These are phyloP conservation scores for Teratosphaeria zuluensis DNA, from an alignment of 2,329 filamentous ascomycete species.

Conservation along the genomic window DNA sequence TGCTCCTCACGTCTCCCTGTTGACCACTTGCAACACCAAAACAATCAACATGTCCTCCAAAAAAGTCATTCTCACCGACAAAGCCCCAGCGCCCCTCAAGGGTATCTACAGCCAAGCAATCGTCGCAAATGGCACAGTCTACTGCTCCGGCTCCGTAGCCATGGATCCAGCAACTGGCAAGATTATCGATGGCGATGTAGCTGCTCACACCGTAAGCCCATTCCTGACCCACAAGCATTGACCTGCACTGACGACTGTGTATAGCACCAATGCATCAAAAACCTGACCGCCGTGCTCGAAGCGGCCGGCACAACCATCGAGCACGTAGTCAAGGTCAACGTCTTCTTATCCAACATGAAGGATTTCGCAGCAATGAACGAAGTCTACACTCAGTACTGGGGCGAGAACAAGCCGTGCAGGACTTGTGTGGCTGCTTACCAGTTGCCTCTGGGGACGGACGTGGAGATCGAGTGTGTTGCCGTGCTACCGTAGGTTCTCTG, in stretches of 20 bases:
- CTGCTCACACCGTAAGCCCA: slow-evolving; percentile 8
- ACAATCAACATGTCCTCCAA: slow-evolving; percentile 6
- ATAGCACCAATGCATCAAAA: slow-evolving; percentile 47
- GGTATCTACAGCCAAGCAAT: slow-evolving; percentile 26
- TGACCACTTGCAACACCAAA: neutral
- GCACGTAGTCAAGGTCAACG: slow-evolving; percentile 49
- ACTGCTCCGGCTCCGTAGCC: slow-evolving; percentile 56
- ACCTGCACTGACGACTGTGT: neutral
- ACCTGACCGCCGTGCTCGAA: slow-evolving; percentile 50
- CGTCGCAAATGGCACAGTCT: slow-evolving; percentile 53
- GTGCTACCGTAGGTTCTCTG: slow-evolving; percentile 17
- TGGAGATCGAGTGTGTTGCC: slow-evolving; percentile 46
- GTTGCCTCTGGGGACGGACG: slow-evolving; percentile 41
- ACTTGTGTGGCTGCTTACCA: slow-evolving; percentile 43
- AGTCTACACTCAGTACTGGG: slow-evolving; percentile 35
- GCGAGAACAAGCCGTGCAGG: slow-evolving; percentile 24
- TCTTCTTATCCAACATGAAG: slow-evolving; percentile 56
- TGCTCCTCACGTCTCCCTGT: neutral
- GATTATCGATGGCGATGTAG: slow-evolving; percentile 10
- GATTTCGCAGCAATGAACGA: slow-evolving; percentile 53
- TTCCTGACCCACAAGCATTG: neutral
- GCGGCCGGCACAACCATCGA: slow-evolving; percentile 50
- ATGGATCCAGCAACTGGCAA: slow-evolving; percentile 45
- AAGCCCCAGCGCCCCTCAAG: slow-evolving; percentile 17
- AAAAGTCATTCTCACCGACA: slow-evolving; percentile 17